Conservation (phyloP, 1,284 basidiomycete species). For the Hortiboletus rubellus region DNA sequence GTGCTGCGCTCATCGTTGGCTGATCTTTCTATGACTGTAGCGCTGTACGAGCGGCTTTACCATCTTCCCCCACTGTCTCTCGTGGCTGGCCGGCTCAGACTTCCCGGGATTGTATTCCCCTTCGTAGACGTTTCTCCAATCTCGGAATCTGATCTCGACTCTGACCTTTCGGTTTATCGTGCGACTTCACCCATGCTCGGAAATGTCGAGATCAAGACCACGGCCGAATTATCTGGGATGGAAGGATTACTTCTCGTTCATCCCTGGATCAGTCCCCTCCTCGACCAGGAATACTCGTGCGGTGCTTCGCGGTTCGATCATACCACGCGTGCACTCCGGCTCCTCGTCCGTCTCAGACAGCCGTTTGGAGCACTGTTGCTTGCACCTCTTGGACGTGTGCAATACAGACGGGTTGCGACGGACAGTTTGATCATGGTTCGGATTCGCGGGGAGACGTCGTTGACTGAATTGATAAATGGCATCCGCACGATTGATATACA, state of each 20-base stretch:
- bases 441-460: background rate
- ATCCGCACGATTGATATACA: background rate
- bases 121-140: no score
- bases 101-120: no score
- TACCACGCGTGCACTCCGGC: background rate
- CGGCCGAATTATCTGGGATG: background rate
- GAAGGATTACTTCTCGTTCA: background rate
- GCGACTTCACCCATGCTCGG: no score
- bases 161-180: no score
- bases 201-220: background rate
- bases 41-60: no score
- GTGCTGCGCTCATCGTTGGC: no score
- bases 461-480: background rate
- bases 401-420: constrained; percentile 3
- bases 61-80: no score
- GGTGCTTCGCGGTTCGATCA: background rate
- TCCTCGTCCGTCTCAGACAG: background rate
- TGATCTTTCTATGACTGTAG: no score
- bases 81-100: no score
- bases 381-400: background rate
- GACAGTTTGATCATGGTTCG: background rate
- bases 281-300: background rate
- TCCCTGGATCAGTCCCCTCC: background rate
- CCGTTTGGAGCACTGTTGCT: constrained; percentile 11
- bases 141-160: no score